A percentile compares a stretch with the other conserved stretches of the same genome.
phyloP scores from a whole-genome alignment of 345 rosid species.

The Citrus medica region DNA sequence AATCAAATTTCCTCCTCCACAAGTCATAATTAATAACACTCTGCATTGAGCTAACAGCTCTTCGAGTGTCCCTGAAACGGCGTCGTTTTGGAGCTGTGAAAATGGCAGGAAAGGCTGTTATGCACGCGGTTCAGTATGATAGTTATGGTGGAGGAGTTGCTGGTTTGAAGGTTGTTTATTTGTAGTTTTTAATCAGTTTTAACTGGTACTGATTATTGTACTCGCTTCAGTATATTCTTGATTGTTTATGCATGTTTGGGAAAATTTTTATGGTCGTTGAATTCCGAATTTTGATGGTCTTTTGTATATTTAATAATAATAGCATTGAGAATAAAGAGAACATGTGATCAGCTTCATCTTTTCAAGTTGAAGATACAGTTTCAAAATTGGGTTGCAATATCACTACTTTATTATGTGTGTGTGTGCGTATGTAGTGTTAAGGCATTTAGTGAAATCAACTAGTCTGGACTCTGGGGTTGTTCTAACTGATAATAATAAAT shows the following conservation, averaged over 20 bases:
- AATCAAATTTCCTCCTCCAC: too few species aligned
- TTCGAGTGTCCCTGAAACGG: not conserved
- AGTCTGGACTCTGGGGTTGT: not conserved
- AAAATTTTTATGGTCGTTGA: too few species aligned
- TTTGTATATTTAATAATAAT: too few species aligned
- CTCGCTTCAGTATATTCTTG: too few species aligned
- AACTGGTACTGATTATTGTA: not conserved
- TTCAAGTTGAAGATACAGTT: not conserved
- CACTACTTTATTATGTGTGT: too few species aligned
- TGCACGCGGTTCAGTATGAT: constrained; percentile 38
- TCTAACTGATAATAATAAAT: not conserved
- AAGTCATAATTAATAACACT: not conserved
- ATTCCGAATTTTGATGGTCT: too few species aligned
- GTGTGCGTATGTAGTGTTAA: too few species aligned
- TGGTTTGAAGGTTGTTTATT: constrained; percentile 35
- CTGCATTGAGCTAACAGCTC: too few species aligned
- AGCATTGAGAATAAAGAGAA: too few species aligned
- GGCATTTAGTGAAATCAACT: not conserved
- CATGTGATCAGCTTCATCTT: not conserved
- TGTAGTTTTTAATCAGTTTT: not conserved
- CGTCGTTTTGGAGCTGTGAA: not conserved
- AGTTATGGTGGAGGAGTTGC: constrained; percentile 48
- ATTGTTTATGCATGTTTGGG: too few species aligned
- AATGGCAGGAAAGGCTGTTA: constrained; percentile 34
- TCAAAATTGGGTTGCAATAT: not conserved